A percentile compares a stretch with the other conserved stretches of the same genome.
Evolutionary conservation across 1,139 yeast species (phyloP).

Genomic region (Arxiozyma bovina): DNA sequence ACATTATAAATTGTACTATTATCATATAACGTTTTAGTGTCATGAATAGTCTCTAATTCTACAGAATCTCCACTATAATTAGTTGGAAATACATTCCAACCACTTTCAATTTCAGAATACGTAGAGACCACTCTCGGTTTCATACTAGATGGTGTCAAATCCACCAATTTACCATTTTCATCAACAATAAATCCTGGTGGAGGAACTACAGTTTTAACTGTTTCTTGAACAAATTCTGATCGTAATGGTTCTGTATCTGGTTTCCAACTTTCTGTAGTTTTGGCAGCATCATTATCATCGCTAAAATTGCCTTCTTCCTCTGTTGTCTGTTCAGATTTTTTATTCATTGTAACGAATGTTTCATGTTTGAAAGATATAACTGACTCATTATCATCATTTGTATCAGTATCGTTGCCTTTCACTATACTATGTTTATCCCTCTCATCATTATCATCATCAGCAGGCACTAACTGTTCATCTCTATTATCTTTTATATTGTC

Average conservation of each 20-base stretch:
- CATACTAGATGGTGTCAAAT: conserved; percentile 25
- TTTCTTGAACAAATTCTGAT: conserved; percentile 26
- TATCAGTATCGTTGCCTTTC: not conserved
- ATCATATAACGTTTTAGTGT: conserved; percentile 31
- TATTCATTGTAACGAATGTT: not conserved
- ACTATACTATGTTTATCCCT: not conserved
- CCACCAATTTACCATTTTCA: conserved; percentile 25
- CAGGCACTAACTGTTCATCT: not conserved
- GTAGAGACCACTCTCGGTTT: conserved; percentile 23
- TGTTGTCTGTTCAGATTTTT: not conserved
- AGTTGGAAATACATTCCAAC: conserved; percentile 32
- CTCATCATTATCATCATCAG: conserved; percentile 1
- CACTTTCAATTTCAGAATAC: conserved; percentile 28
- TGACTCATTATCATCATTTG: not conserved
- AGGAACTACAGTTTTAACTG: conserved; percentile 15
- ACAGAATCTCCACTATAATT: conserved; percentile 10
- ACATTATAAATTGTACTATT: conserved; percentile 31
- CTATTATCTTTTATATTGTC: conserved; percentile 3
- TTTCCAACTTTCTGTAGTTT: conserved; percentile 18
- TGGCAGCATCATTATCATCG: conserved; percentile 5
- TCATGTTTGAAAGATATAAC: not conserved
- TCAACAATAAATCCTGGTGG: conserved; percentile 29
- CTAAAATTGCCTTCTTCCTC: not conserved
- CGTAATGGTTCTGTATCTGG: conserved; percentile 28
- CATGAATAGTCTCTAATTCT: conserved; percentile 28